Conservation (phyloP, 768 basidiomycete species). For the Melanogaster broomeanus region DNA sequence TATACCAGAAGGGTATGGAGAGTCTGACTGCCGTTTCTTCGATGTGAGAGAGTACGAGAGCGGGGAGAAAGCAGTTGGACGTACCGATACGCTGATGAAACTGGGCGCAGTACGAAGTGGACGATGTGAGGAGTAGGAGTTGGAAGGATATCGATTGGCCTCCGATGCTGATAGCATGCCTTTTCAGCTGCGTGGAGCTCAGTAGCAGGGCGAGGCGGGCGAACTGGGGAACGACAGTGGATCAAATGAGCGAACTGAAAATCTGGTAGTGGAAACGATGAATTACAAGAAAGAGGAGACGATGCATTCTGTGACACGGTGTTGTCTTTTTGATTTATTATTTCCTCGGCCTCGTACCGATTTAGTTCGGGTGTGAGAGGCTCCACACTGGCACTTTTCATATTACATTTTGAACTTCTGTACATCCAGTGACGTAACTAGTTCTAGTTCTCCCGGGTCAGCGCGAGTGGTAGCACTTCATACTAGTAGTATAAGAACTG, state of each 20-base stretch:
- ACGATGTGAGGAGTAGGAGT: too few relatives aligned
- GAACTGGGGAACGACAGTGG: not conserved
- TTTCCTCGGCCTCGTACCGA: not conserved
- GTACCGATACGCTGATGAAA: slow-evolving; percentile 26
- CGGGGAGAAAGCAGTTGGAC: not conserved
- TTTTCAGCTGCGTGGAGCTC: not conserved
- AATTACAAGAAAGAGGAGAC: too few relatives aligned
- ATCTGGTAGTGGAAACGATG: not conserved
- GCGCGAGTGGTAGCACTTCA: too few relatives aligned
- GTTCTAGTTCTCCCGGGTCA: too few relatives aligned
- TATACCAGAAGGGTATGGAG: slow-evolving; percentile 46
- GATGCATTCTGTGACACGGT: too few relatives aligned
- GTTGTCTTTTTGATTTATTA: too few relatives aligned
- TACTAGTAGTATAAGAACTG: too few relatives aligned
- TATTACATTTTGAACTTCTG: too few relatives aligned
- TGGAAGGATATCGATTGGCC: slow-evolving; percentile 4
- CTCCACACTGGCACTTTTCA: not conserved
- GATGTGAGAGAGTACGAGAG: not conserved
- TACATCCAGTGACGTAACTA: too few relatives aligned
- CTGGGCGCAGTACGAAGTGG: too few relatives aligned
- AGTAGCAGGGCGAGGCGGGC: not conserved
- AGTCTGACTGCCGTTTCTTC: slow-evolving; percentile 21
- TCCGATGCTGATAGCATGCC: slow-evolving; percentile 17
- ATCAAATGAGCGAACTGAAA: not conserved
- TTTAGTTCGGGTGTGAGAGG: not conserved